Evolutionary conservation across 208 protist species (phyloP), one percentile per base, ranked within the genome.

Genomic region (Angomonas deanei): DNA sequence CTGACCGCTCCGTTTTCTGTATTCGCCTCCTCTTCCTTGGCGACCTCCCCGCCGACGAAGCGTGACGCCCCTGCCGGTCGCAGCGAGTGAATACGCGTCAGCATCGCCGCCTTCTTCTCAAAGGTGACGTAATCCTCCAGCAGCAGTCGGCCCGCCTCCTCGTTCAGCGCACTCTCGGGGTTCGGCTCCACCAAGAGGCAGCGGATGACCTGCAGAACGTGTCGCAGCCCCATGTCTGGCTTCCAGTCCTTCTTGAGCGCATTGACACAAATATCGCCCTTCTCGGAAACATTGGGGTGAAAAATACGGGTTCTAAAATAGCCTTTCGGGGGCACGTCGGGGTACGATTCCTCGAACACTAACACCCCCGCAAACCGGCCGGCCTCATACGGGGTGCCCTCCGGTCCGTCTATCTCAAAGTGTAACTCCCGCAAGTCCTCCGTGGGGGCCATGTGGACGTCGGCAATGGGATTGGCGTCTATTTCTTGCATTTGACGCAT

Each of bases 191-290:
- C 98, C 33, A 99, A 79, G 10, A 99, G 84, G 73, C 98, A 99
- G 72, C 64, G 88, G 71, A 98, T 97, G 42, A 88, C 94, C 11
- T 94, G 64, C 27, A 99, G 69, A 5, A 99, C 86, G 76, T 99
- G 97, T 21, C 89, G 80, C 19, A 99, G 72, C 17, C 97, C 97
- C 1, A 98, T 72, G 19, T 78, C 77, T 2, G 88, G 77, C 3
- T 84, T 84, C 98, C 98, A 99, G 81, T 99, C 98, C 28, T 80
- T 79, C 83, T 99, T 99, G n/a, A 99, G 75, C 13, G 97, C 98
- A 74, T 98, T 99, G 21, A 99, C 97, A 77, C 98, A 99, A 56
- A 99, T 99, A 36, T 99, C 97, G 15, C 98, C 98, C 30, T 91
- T 86, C 28, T 91, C 86, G 24, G 97, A 76, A n/a, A 99, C 93